A percentile compares a stretch with the other conserved stretches of the same genome.
Evolutionary conservation across 352 stramenopile species (phyloP).

Genomic region (Globisporangium nagaii): DNA sequence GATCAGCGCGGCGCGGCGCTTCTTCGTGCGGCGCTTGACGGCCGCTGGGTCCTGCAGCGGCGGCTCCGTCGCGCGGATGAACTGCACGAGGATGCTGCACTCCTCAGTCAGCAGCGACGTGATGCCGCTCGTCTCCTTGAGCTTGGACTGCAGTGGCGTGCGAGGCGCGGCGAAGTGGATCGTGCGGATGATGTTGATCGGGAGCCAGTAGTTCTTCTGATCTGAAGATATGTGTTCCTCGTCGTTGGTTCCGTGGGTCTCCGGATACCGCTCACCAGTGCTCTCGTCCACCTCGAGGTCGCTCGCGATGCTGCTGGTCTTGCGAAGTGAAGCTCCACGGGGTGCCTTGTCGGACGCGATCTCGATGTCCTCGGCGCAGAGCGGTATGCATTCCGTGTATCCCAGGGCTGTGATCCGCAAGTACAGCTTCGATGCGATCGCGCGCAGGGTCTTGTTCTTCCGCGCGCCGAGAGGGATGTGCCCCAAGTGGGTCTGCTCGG

Average conservation of each 20-base stretch:
- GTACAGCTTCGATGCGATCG: conserved; percentile 43
- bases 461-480: conserved; percentile 10
- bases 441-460: conserved; percentile 14
- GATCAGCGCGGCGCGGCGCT: conserved; percentile 34
- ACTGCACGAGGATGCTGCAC: conserved; percentile 68
- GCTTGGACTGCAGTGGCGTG: conserved; percentile 64
- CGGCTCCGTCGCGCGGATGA: conserved; percentile 68
- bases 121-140: conserved; percentile 74
- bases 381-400: conserved; percentile 71
- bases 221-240: neutral
- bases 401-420: conserved; percentile 67
- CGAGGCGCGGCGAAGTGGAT: conserved; percentile 73
- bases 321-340: conserved; percentile 27
- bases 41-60: conserved; percentile 51
- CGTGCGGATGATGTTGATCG: conserved; percentile 69
- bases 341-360: conserved; percentile 41
- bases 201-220: conserved; percentile 63
- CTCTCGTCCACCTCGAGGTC: conserved; percentile 21
- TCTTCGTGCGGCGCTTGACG: conserved; percentile 21
- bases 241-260: conserved; percentile 6
- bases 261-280: conserved; percentile 4
- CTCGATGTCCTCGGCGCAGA: conserved; percentile 51
- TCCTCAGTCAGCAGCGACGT: conserved; percentile 59
- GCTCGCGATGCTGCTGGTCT: conserved; percentile 22
- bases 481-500: conserved; percentile 34